phyloP scores from a whole-genome alignment of 2,329 filamentous ascomycete genomes.

The Diaporthe caulivora region DNA sequence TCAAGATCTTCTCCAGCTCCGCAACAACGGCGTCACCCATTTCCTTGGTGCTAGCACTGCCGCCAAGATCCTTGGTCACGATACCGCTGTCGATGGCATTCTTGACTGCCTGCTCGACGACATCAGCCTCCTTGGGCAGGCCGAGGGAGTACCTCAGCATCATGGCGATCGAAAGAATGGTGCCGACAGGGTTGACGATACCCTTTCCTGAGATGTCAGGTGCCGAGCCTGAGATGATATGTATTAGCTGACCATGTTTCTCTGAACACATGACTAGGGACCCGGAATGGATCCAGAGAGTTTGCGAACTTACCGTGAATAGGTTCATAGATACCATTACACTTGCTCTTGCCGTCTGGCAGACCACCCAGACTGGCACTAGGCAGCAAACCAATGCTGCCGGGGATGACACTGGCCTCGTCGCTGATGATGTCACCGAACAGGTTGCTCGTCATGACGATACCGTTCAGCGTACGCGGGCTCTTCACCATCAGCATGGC shows the following conservation, averaged over 20 bases:
- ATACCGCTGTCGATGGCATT: constrained; percentile 83
- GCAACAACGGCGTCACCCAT: constrained; percentile 83
- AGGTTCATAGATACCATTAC: constrained; percentile 97
- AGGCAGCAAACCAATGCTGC: constrained; percentile 87
- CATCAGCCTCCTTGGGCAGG: constrained; percentile 80
- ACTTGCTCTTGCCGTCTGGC: constrained; percentile 84
- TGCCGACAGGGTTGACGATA: constrained; percentile 92
- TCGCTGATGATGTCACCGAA: constrained; percentile 98
- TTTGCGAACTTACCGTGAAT: constrained; percentile 79
- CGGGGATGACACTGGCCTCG: constrained; percentile 94
- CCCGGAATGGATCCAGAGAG: background rate
- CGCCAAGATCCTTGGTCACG: constrained; percentile 87
- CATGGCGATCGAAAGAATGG: constrained; percentile 93
- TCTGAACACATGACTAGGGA: background rate
- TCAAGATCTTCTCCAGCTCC: constrained; percentile 78
- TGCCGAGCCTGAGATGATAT: constrained; percentile 73
- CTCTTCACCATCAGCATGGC: constrained; percentile 99
- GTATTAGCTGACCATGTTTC: constrained; percentile 7
- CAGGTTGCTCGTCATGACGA: constrained; percentile 92
- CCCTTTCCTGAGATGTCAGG: constrained; percentile 94
- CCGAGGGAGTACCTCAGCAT: constrained; percentile 94
- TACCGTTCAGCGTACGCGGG: constrained; percentile 86
- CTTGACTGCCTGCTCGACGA: constrained; percentile 85
- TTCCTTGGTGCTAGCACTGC: constrained; percentile 77
- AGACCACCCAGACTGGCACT: constrained; percentile 89